Base-by-base conservation (phyloP, 2,329 filamentous ascomycete species). In the Clarireedia paspali region DNA sequence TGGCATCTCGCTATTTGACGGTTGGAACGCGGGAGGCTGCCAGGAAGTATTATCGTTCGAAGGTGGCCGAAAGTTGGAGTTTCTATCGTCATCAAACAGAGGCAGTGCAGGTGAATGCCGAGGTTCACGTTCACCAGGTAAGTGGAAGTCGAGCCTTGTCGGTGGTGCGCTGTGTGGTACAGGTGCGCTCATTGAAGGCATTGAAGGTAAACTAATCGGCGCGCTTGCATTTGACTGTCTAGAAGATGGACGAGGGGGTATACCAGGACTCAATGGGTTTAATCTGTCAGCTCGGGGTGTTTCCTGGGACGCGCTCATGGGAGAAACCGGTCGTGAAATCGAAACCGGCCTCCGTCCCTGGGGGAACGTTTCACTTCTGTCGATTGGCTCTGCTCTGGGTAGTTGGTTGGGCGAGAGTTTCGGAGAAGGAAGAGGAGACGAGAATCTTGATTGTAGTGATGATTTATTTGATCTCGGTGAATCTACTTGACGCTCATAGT, bases 21-120 rank as follows among this genome's bases (percentile, higher is more conserved):
- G 76, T 44, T 77, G 73, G 52, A 79, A 78, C 4, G 70, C 65
- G 4, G 71, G 67, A 2, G 76, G 75, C 39, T 77, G 74, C 75
- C 78, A 81, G 24, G 70, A 63, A 24, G 59, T 39, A 7, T 44
- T 56, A 15, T 52, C 48, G 15, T 38, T 53, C 5, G 49, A 50
- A 20, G 46, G 40, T 49, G 61, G 50, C 10, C 59, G 57, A 39
- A 57, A 12, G n/a, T 48, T 57, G 12, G 49, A 24, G 20, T 55
- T 47, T 46, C 42, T 55, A 10, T 38, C 36, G 7, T 64, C 58
- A 23, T 64, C 60, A 54, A 52, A 60, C 36, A 60, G 59, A 38
- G 61, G 57, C 15, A 57, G 56, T 9, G 60, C 30, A 20, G 63
- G 59, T 15, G 58, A 50, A 15, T 42, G 53, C 42, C 55, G 56